Base-by-base conservation (phyloP, 495 filamentous ascomycete genomes). In the Apiosordaria backusii region DNA sequence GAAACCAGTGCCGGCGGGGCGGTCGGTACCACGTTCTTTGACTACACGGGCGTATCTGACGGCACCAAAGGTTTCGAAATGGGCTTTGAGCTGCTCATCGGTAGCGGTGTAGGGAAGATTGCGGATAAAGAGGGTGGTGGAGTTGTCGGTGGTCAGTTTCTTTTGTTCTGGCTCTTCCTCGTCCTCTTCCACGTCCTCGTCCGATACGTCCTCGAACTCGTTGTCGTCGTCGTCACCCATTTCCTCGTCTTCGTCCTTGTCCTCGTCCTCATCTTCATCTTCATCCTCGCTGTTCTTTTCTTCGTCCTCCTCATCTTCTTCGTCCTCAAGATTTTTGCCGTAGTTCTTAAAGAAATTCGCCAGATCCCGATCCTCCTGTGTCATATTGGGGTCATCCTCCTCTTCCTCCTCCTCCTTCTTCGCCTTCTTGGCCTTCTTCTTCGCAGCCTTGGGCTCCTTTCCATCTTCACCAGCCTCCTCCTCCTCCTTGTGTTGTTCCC, bases 1-100 rank as follows among this genome's bases (percentile, higher is more conserved):
- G 72, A 99, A 99, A 3, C 90, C 95, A 4, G 95, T 97, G 26
- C 95, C 95, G 50, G 89, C 90, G 2, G 95, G 92, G 16, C 90
- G 86, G 67, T 92, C 92, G 3, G 91, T 97, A 24, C 88, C 86
- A 25, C 79, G 85, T 72, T 99, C 95, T 65, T 93, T 81, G 26
- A 99, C 96, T 25, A 96, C 86, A 50, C 96, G 84, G 22, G 93
- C 93, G 74, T 97, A 99, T 23, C 92, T 84, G 60, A 98, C 79
- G 1, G 83, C 82, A 52, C 95, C 95, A 69, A 99, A 99, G 68
- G 87, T 81, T 10, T 79, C 75, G 71, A 99, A 99, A 71, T 97
- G 92, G 27, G 89, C 84, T 68, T 91, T 87, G 21, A 99, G 85
- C 22, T 83, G 78, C 62, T 92, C 87, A 71, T 99, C 92, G 24